phyloP scores from a whole-genome alignment of 2,329 filamentous ascomycete species.

The Diaporthe aspalathi region DNA sequence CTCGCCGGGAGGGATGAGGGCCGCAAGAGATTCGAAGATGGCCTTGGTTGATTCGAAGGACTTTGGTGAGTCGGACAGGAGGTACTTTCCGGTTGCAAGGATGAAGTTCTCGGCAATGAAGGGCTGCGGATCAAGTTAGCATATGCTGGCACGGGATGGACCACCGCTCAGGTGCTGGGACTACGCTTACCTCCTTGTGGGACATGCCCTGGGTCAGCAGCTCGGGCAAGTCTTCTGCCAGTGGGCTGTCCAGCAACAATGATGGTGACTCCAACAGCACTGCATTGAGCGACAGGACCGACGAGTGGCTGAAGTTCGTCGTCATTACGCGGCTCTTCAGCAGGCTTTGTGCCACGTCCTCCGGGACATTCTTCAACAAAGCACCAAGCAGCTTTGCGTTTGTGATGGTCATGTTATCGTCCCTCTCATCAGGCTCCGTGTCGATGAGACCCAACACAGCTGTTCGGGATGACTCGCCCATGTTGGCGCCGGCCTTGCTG shows the following conservation, averaged over 20 bases:
- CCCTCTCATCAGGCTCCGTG: constrained; percentile 79
- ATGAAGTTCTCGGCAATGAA: constrained; percentile 90
- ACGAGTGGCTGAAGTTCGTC: constrained; percentile 79
- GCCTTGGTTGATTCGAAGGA: constrained; percentile 81
- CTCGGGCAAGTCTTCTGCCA: constrained; percentile 80
- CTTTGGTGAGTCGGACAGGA: constrained; percentile 76
- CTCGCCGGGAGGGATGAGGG: constrained; percentile 80
- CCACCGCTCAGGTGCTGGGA: not conserved
- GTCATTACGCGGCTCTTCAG: constrained; percentile 83
- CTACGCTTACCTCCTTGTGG: constrained; percentile 75
- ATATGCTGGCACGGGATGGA: not conserved
- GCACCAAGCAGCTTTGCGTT: constrained; percentile 91
- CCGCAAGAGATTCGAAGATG: constrained; percentile 82
- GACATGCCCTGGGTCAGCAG: constrained; percentile 83
- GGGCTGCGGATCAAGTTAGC: constrained; percentile 59
- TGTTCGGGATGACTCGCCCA: constrained; percentile 89
- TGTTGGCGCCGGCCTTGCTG: constrained; percentile 92
- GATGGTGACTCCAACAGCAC: constrained; percentile 84
- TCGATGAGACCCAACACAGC: constrained; percentile 93
- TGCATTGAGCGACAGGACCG: constrained; percentile 88
- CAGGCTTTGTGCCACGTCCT: constrained; percentile 71
- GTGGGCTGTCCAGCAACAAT: constrained; percentile 71
- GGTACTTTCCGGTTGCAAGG: constrained; percentile 89
- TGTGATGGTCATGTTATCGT: constrained; percentile 85
- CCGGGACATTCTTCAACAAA: constrained; percentile 85